Evolutionary conservation across 2,329 filamentous ascomycete genomes (phyloP), one percentile per base, ranked within the genome.

Genomic region (Drechslerella stenobrocha): DNA sequence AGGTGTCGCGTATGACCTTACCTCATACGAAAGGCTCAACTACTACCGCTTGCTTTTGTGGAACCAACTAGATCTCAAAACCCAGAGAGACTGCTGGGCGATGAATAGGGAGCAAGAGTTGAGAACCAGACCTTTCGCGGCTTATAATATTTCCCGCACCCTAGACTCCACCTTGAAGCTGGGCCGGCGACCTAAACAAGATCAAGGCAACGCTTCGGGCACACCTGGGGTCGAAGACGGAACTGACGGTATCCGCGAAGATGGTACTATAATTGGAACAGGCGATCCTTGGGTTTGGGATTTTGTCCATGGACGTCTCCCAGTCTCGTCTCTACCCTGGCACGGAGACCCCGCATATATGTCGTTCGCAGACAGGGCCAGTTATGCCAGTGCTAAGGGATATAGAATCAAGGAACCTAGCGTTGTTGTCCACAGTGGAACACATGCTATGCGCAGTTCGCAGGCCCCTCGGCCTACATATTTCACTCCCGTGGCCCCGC

Each of bases 31-130:
- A 34, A 47, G 44, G 6, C 50, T 66, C 0, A 66, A 59, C 13
- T 66, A 66, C 28, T 66, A 66, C 32, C 18, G 61, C 11, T 6
- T 51, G 15, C 26, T 66, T 2, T 34, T 51, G 18, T 66, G 61
- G 61, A 66, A 66, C 37, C 47, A 40, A 20, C 30, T 66, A 2
- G 20, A 45, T 4, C 28, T 35, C 1, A 15, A 26, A 3, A 20
- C 26, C 1, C 61, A 66, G 24, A 7, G 32, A 11, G 18, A 47
- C 5, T 52, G 47, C 20, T 66, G 61, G 61, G 15, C 4, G 13
- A 9, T 13, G 11, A 37, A 3, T 13, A 13, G 3, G 3, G 34
- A 37, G 3, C 34, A 37, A 13, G 11, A 15, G 4, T 4, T 15
- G 34, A 37, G 11, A 37, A 5, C 34, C 13, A 15, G 3, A 3